phyloP scores from a whole-genome alignment of 371 early-diverging fungal species.

The Zopfochytrium polystomum region DNA sequence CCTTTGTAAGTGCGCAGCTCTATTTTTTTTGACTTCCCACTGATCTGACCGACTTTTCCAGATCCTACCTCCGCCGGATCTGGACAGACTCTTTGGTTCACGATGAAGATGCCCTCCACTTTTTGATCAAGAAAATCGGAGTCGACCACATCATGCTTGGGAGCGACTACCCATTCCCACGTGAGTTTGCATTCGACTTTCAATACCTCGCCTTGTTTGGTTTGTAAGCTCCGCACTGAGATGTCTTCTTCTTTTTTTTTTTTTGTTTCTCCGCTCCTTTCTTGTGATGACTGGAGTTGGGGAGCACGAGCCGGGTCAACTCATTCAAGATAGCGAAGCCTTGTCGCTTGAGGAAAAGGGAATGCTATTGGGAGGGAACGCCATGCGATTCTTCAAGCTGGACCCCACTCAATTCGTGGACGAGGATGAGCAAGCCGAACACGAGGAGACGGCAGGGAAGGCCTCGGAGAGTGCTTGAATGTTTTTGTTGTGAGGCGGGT shows the following conservation, averaged over 20 bases:
- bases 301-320: slow-evolving; percentile 63
- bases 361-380: slow-evolving; percentile 53
- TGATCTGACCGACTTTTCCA: slow-evolving; percentile 9
- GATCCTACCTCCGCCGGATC: slow-evolving; percentile 54
- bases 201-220: not conserved
- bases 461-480: too few relatives aligned
- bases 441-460: too few relatives aligned
- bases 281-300: slow-evolving; percentile 38
- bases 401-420: slow-evolving; percentile 13
- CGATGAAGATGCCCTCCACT: slow-evolving; percentile 61
- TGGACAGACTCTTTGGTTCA: slow-evolving; percentile 70
- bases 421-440: slow-evolving; percentile 11
- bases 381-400: slow-evolving; percentile 46
- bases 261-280: slow-evolving; percentile 2
- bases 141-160: slow-evolving; percentile 61
- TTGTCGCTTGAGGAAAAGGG: slow-evolving; percentile 59
- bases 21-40: not conserved
- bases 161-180: slow-evolving; percentile 70
- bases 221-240: too few relatives aligned
- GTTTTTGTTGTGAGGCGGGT: too few relatives aligned
- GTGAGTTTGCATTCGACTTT: too few relatives aligned
- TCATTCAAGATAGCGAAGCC: slow-evolving; percentile 52
- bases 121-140: slow-evolving; percentile 66
- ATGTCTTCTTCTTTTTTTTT: not conserved
- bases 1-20: slow-evolving; percentile 39